Evolutionary conservation across 139 green algal species (phyloP).

Genomic region (Closterium sp.): DNA sequence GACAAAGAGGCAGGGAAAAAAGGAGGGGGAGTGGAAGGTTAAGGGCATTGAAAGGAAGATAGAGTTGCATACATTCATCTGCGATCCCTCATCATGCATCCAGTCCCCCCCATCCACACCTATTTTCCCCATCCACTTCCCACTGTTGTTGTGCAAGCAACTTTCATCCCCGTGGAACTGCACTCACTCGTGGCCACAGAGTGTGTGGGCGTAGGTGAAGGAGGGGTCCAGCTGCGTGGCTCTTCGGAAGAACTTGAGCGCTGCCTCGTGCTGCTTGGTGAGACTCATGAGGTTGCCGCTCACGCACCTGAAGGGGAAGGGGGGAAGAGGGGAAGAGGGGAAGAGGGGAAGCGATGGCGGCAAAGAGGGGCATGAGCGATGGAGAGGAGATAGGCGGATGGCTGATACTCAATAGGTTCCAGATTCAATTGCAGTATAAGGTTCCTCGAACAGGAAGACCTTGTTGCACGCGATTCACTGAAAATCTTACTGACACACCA

Average conservation of each 20-base stretch:
- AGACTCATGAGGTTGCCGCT: conserved; percentile 92
- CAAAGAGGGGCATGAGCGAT: not conserved
- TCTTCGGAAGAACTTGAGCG: conserved; percentile 82
- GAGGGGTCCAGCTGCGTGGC: conserved; percentile 79
- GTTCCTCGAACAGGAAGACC: too few relatives aligned
- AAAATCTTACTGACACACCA: not conserved
- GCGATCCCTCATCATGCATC: too few relatives aligned
- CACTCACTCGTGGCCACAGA: conserved; percentile 81
- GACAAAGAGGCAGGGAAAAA: too few relatives aligned
- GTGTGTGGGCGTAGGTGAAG: conserved; percentile 86
- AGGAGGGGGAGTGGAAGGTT: too few relatives aligned
- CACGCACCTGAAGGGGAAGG: conserved; percentile 60
- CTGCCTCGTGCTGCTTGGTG: conserved; percentile 86
- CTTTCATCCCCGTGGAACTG: not conserved
- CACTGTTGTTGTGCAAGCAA: not conserved
- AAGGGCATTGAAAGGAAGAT: too few relatives aligned
- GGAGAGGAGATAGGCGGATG: not conserved
- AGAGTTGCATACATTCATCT: too few relatives aligned
- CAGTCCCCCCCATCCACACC: too few relatives aligned
- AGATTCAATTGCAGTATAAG: too few relatives aligned
- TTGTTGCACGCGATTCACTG: too few relatives aligned
- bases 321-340: not conserved
- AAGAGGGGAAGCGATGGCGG: not conserved
- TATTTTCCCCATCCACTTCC: not conserved
- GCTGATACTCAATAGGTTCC: not conserved